These are phyloP conservation scores for Saccharomycopsis sp. DNA, from an alignment of 805 yeast species.

Conservation along the genomic window DNA sequence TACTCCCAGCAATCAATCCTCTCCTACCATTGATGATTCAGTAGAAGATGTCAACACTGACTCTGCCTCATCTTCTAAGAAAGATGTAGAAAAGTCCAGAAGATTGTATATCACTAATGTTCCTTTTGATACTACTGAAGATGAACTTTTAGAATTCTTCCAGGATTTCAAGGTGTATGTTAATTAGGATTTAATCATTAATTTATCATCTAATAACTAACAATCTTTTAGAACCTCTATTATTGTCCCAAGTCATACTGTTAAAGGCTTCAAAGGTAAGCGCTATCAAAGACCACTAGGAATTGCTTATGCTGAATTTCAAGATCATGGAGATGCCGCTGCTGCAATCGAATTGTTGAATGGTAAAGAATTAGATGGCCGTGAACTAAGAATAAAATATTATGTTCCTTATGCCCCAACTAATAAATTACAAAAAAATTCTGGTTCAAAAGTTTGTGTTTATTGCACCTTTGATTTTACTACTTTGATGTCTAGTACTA, in stretches of 20 bases:
- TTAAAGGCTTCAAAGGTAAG: slow-evolving; percentile 32
- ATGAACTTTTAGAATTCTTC: slow-evolving; percentile 42
- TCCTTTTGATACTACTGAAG: slow-evolving; percentile 52
- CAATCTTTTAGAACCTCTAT: slow-evolving; percentile 25
- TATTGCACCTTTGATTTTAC: neutral
- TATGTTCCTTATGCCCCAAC: slow-evolving; percentile 7
- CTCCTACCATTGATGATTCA: too few relatives aligned
- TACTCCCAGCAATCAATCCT: too few relatives aligned
- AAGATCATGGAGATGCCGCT: slow-evolving; percentile 57
- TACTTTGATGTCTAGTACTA: neutral
- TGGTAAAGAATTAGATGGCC: slow-evolving; percentile 55
- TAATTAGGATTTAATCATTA: neutral
- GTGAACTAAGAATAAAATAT: slow-evolving; percentile 33
- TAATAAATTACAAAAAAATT: neutral
- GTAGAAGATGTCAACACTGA: too few relatives aligned
- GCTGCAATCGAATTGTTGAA: slow-evolving; percentile 68
- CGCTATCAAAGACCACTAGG: slow-evolving; percentile 41
- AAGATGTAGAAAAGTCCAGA: slow-evolving; percentile 2
- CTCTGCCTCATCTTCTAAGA: too few relatives aligned
- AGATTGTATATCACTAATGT: slow-evolving; percentile 55
- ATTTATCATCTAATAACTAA: neutral
- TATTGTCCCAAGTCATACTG: slow-evolving; percentile 44
- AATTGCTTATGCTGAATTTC: slow-evolving; percentile 69
- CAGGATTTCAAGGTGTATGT: slow-evolving; percentile 34
- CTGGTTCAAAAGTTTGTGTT: neutral